phyloP scores from a whole-genome alignment of 345 rosid species.

The Eutrema yunnanense region DNA sequence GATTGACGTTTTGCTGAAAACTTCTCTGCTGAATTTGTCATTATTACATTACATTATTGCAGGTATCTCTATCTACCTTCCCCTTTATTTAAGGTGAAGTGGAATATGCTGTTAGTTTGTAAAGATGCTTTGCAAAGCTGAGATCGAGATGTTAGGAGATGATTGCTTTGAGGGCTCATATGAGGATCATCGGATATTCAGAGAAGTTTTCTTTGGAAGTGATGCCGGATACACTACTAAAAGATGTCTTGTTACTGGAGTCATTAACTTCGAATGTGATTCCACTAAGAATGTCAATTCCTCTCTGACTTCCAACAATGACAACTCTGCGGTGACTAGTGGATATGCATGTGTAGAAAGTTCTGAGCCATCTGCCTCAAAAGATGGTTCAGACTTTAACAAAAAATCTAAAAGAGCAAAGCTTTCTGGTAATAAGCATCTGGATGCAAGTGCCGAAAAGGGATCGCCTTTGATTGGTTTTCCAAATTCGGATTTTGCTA shows the following conservation, averaged over 20 bases:
- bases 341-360: slow-evolving; percentile 35
- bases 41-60: not conserved
- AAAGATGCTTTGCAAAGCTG: slow-evolving; percentile 33
- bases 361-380: slow-evolving; percentile 29
- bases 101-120: slow-evolving; percentile 23
- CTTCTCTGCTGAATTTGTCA: not conserved
- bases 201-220: slow-evolving; percentile 49
- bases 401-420: slow-evolving; percentile 41
- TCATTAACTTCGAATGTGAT: slow-evolving; percentile 40
- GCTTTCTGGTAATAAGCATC: slow-evolving; percentile 33
- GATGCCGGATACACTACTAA: slow-evolving; percentile 34
- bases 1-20: not conserved
- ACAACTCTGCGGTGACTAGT: slow-evolving; percentile 53
- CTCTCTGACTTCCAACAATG: slow-evolving; percentile 48
- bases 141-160: slow-evolving; percentile 29
- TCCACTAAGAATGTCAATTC: slow-evolving; percentile 35
- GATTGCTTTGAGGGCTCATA: slow-evolving; percentile 61
- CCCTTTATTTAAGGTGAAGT: slow-evolving; percentile 5
- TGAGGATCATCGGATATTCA: slow-evolving; percentile 49
- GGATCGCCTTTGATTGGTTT: slow-evolving; percentile 13
- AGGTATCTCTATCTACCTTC: not conserved
- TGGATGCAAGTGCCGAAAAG: slow-evolving; percentile 22
- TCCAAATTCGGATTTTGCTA: slow-evolving; percentile 23
- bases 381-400: slow-evolving; percentile 34
- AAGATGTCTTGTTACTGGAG: slow-evolving; percentile 45